A percentile compares a stretch with the other conserved stretches of the same genome.
Conservation (phyloP, 208 protist genomes). For the Acanthamoeba triangularis region DNA sequence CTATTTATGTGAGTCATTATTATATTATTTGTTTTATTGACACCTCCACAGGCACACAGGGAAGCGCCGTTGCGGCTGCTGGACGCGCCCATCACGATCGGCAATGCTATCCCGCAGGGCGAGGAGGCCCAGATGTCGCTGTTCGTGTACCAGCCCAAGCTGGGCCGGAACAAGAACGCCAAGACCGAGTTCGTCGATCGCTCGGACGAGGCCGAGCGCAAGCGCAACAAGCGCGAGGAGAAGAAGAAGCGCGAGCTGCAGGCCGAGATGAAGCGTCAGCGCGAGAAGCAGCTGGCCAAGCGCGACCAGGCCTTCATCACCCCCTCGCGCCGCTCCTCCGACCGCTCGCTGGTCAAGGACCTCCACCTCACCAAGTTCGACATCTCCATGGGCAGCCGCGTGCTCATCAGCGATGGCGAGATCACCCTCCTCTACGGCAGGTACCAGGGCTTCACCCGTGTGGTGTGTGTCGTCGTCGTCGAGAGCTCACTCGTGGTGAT, state of each 20-base stretch:
- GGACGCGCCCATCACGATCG: slow-evolving; percentile 55
- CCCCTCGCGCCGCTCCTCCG: neutral
- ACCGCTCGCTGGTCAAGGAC: neutral
- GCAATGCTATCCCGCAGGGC: slow-evolving; percentile 28
- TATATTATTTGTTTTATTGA: neutral
- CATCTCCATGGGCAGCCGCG: slow-evolving; percentile 36
- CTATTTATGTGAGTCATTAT: neutral
- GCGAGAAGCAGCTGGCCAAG: slow-evolving; percentile 55
- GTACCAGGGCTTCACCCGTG: neutral
- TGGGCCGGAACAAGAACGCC: slow-evolving; percentile 10
- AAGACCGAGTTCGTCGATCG: slow-evolving; percentile 65
- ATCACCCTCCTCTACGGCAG: slow-evolving; percentile 26
- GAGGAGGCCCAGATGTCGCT: slow-evolving; percentile 69
- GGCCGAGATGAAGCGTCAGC: slow-evolving; percentile 9
- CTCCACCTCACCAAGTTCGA: slow-evolving; percentile 68
- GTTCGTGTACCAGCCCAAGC: slow-evolving; percentile 62
- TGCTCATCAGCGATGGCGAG: slow-evolving; percentile 33
- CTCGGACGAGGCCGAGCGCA: slow-evolving; percentile 61
- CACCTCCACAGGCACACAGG: neutral
- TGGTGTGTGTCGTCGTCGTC: neutral
- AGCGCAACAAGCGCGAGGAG: slow-evolving; percentile 64
- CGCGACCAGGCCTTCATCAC: slow-evolving; percentile 55
- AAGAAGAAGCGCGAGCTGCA: slow-evolving; percentile 46
- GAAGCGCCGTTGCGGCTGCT: slow-evolving; percentile 5
- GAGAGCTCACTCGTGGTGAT: too few relatives aligned